Base-by-base conservation (phyloP, 2,329 filamentous ascomycete species). In the Aspergillus versicolor region DNA sequence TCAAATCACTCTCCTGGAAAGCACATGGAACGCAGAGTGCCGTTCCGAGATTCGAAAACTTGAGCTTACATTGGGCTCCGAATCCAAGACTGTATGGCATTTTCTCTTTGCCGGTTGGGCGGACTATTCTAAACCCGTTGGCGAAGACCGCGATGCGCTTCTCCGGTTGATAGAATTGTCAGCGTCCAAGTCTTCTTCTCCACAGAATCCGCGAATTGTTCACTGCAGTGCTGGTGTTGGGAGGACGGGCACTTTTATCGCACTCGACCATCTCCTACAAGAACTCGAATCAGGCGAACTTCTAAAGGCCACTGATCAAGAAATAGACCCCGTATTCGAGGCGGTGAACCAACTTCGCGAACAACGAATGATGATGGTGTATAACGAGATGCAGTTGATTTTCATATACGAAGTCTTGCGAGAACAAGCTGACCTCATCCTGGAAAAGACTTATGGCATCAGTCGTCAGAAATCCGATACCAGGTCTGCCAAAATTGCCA, bases 341-440 rank as follows among this genome's bases (percentile, higher is more conserved):
- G 89, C 89, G 0, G 92, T 99, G 53, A 88, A 96, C 66, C 76
- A 79, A 59, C 81, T 99, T 54, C 84, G 94, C 44, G 85, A 93
- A 73, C 94, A 99, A 79, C 84, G 94, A 17, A 90, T 91, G 78
- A 90, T 88, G 75, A 99, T 99, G 94, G 94, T 99, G 5, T 94
- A 97, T 76, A 88, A 90, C 45, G 89, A 93, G 65, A 73, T 82
- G 47, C 94, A 99, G 72, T 94, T 90, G 67, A 76, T 84, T 38
- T 97, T 97, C 72, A 84, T 99, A 56, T 97, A 99, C 76, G 86
- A 92, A 67, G 90, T 95, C 1, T 74, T 97, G 67, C 84, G 86
- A 51, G 88, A 91, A 70, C 72, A 76, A 58, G 66, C 66, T 5
- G 69, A 73, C 52, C 42, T 65, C 21, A 73, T 69, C 52, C 65